Conservation (phyloP, 1,284 basidiomycete species). For the Heterobasidion parviporum region DNA sequence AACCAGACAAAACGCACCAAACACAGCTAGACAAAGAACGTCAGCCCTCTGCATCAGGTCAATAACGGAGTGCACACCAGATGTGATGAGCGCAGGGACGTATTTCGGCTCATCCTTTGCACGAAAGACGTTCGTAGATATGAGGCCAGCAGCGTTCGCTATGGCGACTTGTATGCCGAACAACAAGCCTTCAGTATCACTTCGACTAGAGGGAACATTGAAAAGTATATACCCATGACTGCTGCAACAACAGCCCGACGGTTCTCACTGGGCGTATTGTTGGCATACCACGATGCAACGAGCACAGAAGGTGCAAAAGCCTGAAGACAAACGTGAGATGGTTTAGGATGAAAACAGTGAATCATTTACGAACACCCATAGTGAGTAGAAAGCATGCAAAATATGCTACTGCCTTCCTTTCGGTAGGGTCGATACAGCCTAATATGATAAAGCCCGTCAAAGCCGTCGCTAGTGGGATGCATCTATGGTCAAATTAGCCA, state of each 20-base stretch:
- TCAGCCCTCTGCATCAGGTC: neutral
- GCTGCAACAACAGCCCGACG: conserved; percentile 40
- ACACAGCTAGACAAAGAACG: neutral
- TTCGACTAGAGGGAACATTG: neutral
- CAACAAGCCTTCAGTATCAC: neutral
- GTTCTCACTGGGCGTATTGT: conserved; percentile 41
- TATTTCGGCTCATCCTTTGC: conserved; percentile 35
- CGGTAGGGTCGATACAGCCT: conserved; percentile 33
- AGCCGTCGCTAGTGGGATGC: conserved; percentile 32
- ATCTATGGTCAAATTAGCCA: conserved; percentile 15
- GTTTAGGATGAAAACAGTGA: neutral
- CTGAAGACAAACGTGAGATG: neutral
- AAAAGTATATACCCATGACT: conserved; percentile 14
- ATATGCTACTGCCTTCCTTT: conserved; percentile 33
- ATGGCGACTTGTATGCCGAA: conserved; percentile 28
- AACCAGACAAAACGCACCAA: conserved; percentile 1
- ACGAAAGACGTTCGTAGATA: conserved; percentile 43
- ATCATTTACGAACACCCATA: conserved; percentile 21
- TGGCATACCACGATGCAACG: conserved; percentile 41
- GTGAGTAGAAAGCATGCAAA: conserved; percentile 42
- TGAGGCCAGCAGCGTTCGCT: conserved; percentile 41
- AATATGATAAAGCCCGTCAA: conserved; percentile 44
- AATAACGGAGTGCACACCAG: neutral
- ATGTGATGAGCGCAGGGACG: conserved; percentile 1
- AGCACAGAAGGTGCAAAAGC: conserved; percentile 40